These are phyloP conservation scores for Epichloe festucae DNA, from an alignment of 2,329 filamentous ascomycete species.

Conservation along the genomic window DNA sequence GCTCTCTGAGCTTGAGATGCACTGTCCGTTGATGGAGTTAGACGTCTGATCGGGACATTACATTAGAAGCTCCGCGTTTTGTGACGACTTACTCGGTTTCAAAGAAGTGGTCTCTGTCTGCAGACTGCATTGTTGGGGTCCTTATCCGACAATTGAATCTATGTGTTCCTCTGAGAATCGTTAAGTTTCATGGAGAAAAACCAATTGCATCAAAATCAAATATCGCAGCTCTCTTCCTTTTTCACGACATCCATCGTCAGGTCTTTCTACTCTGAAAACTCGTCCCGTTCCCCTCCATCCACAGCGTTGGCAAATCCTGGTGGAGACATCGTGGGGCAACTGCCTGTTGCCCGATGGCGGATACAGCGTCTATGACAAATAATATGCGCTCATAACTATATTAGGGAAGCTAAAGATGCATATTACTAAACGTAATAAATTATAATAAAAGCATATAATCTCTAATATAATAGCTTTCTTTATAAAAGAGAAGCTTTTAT, in stretches of 20 bases:
- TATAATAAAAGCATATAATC: no score
- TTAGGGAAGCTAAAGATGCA: no score
- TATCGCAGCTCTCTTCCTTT: not conserved
- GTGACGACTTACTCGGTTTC: constrained; percentile 64
- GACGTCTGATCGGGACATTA: no score
- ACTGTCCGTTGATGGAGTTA: constrained; percentile 17
- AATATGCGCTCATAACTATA: no score
- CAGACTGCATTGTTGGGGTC: constrained; percentile 48
- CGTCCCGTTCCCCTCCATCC: not conserved
- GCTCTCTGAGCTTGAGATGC: constrained; percentile 33
- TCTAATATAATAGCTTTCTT: no score
- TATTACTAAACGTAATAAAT: no score
- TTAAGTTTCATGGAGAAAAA: not conserved
- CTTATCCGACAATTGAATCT: not conserved
- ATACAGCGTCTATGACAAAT: no score
- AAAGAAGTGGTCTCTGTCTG: constrained; percentile 74
- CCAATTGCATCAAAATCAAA: no score
- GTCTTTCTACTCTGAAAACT: not conserved
- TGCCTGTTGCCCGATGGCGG: not conserved
- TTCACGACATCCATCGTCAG: not conserved
- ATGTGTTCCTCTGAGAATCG: no score
- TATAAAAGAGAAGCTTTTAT: no score
- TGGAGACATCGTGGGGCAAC: constrained; percentile 2
- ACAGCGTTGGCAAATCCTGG: not conserved
- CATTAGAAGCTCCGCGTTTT: no score